Base-by-base conservation (phyloP, 495 filamentous ascomycete genomes). In the Rhizodiscina lignyota region DNA sequence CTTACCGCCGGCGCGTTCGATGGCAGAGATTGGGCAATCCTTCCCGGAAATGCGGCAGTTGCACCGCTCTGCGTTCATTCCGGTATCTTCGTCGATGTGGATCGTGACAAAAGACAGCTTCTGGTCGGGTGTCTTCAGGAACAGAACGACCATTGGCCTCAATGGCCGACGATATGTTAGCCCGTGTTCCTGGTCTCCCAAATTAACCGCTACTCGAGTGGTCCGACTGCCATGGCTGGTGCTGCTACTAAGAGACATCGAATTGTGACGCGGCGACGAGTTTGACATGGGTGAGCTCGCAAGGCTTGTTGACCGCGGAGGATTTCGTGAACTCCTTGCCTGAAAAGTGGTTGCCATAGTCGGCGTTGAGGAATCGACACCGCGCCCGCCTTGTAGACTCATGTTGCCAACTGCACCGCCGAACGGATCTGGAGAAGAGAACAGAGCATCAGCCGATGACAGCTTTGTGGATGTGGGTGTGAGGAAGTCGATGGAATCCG, bases 11-110 rank as follows among this genome's bases (percentile, higher is more conserved):
- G 10, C 17, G 8, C 18, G 30, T 16, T 32, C 30, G 30, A 32
- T 32, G 18, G 30, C 30, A 11, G 30, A 11, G 30, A 32, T 32
- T 8, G 10, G 10, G 17, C 30, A 32, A 8, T 11, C 6, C 6
- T 18, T 32, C 8, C 30, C 18, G 10, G 30, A 11, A 11, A 11
- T 32, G 18, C 17, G 30, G 30, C 30, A 32, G 8, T 32, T 32
- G 30, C 30, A 32, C 8, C 30, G 30, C 18, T 32, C 30, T 11
- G 30, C 8, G 18, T 32, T 32, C 30, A 32, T 18, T 6, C 8
- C 30, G 10, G 30, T 32, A 32, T 18, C 17, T 11, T 32, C 30
- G 17, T 32, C 30, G 8, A 32, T 11, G 10, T 32, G 30, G 30
- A 32, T 32, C 6, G 30, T 32, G 18, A 18, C 18, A 16, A 32